These are phyloP conservation scores for Alectoria sarmentosa DNA, from an alignment of 495 filamentous ascomycete species.

Conservation along the genomic window DNA sequence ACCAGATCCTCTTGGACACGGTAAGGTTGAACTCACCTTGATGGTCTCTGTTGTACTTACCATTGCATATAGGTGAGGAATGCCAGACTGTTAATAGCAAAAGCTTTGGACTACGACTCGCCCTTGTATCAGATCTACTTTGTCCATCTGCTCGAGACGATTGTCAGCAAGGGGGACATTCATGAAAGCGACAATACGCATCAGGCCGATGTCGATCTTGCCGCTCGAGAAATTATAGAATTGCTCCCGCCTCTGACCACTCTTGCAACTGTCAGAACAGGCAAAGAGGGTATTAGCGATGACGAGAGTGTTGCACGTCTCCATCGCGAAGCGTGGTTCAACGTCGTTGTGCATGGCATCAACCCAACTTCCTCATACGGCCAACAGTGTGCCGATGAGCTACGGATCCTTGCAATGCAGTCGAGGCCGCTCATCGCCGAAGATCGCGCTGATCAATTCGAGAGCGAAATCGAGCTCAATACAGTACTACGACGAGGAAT, in stretches of 20 bases:
- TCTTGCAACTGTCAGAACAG: conserved; percentile 50
- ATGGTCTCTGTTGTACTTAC: neutral
- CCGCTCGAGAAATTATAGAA: conserved; percentile 75
- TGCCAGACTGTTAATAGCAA: conserved; percentile 72
- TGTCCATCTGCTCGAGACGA: conserved; percentile 74
- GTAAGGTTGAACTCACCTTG: conserved; percentile 42
- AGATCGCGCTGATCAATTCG: conserved; percentile 74
- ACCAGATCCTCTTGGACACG: conserved; percentile 50
- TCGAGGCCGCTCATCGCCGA: conserved; percentile 80
- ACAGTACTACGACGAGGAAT: conserved; percentile 79
- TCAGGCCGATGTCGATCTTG: conserved; percentile 67
- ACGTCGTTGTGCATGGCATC: conserved; percentile 90
- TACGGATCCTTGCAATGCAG: conserved; percentile 74
- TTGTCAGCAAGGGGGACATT: conserved; percentile 83
- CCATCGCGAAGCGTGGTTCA: conserved; percentile 93
- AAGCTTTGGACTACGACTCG: conserved; percentile 56
- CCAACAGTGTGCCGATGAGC: conserved; percentile 59
- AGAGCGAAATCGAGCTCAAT: conserved; percentile 94
- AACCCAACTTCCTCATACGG: conserved; percentile 60
- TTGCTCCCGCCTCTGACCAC: conserved; percentile 72
- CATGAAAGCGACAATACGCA: conserved; percentile 51
- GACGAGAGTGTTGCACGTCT: conserved; percentile 59
- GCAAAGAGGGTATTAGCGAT: conserved; percentile 31
- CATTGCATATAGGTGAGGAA: conserved; percentile 47
- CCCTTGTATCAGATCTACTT: conserved; percentile 71